Evolutionary conservation across 805 yeast species (phyloP).

Genomic region (Metschnikowia matae): DNA sequence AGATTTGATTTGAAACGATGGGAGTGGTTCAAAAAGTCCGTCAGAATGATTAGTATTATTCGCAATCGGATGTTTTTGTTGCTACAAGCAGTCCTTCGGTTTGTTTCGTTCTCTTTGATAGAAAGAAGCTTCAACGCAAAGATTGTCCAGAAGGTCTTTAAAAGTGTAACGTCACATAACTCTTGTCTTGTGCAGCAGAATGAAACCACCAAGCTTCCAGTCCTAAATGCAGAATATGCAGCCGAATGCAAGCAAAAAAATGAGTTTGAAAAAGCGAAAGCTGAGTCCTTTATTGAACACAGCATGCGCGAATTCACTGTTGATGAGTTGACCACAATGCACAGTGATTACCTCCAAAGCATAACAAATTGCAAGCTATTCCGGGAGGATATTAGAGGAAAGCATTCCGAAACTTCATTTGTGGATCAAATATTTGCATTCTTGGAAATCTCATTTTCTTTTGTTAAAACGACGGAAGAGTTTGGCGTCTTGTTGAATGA

Average conservation of each 20-base stretch:
- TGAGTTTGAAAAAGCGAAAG: not conserved
- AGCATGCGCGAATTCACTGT: constrained; percentile 14
- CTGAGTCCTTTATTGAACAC: constrained; percentile 1
- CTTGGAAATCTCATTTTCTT: constrained; percentile 30
- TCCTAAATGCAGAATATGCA: constrained; percentile 9
- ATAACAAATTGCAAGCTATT: constrained; percentile 30
- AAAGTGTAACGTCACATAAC: not conserved
- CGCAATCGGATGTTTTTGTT: constrained; percentile 40
- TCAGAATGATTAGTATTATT: constrained; percentile 33
- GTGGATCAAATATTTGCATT: constrained; percentile 32
- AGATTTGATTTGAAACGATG: constrained; percentile 2
- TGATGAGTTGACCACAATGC: constrained; percentile 15
- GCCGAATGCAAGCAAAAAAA: not conserved
- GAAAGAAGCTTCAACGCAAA: constrained; percentile 34
- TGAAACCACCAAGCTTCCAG: constrained; percentile 8
- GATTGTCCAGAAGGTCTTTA: constrained; percentile 23
- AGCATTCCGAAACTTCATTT: constrained; percentile 24
- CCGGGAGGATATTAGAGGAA: constrained; percentile 29
- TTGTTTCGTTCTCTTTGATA: constrained; percentile 44
- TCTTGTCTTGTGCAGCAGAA: not conserved
- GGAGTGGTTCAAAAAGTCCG: constrained; percentile 29
- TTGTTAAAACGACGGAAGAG: constrained; percentile 34
- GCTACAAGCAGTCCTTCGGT: constrained; percentile 36
- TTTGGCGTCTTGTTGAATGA: constrained; percentile 25
- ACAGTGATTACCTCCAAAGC: constrained; percentile 11